Conservation (phyloP, 2,329 filamentous ascomycete genomes). For the Septoria linicola region DNA sequence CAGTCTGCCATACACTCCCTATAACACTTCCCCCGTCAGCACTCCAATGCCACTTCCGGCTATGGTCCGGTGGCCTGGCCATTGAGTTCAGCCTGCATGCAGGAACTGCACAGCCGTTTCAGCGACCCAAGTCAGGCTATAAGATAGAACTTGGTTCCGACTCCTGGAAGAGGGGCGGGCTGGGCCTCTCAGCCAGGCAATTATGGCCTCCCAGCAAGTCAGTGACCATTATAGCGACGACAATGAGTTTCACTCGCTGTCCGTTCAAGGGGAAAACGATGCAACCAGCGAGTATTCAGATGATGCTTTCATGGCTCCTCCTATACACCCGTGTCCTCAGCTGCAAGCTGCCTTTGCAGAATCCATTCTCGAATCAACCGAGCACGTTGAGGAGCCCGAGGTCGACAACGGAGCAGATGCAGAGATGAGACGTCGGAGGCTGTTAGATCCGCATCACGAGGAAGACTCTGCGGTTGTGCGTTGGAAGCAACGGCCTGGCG, state of each 20-base stretch:
- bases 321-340: constrained; percentile 68
- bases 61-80: no score
- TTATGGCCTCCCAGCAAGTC: constrained; percentile 24
- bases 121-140: constrained; percentile 8
- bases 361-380: constrained; percentile 70
- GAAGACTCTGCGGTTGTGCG: constrained; percentile 65
- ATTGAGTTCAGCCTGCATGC: constrained; percentile 13
- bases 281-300: constrained; percentile 19
- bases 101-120: constrained; percentile 9
- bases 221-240: constrained; percentile 24
- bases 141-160: constrained; percentile 1
- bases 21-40: no score
- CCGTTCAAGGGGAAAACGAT: constrained; percentile 17
- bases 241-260: constrained; percentile 32
- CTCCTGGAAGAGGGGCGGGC: not conserved
- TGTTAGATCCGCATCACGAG: constrained; percentile 67
- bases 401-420: constrained; percentile 49
- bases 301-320: constrained; percentile 37
- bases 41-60: no score
- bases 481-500: constrained; percentile 74
- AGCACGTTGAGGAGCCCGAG: constrained; percentile 37
- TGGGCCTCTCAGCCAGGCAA: not conserved
- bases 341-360: constrained; percentile 84
- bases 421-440: constrained; percentile 61
- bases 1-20: no score